Evolutionary conservation across 129 eudicot species (phyloP).

Genomic region (Erigeron canadensis): DNA sequence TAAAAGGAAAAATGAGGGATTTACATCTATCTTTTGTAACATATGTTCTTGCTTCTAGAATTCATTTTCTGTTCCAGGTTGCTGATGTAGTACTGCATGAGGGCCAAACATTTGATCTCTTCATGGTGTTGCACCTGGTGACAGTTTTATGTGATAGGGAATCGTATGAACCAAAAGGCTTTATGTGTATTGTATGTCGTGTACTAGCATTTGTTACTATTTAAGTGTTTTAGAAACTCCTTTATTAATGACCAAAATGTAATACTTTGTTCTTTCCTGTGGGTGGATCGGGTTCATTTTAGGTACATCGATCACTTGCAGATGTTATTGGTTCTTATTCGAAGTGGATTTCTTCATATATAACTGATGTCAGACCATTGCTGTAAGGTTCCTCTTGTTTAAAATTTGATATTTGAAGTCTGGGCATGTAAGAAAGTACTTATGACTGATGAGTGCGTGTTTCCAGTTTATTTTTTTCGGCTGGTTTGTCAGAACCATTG

Average conservation of each 20-base stretch:
- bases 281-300: constrained; percentile 24
- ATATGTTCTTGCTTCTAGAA: background rate
- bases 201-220: constrained; percentile 14
- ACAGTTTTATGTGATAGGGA: constrained; percentile 57
- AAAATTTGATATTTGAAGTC: constrained; percentile 6
- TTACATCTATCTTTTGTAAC: background rate
- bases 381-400: constrained; percentile 56
- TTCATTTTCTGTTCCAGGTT: constrained; percentile 54
- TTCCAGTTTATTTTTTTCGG: constrained; percentile 84
- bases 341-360: constrained; percentile 69
- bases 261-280: constrained; percentile 9
- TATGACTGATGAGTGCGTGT: constrained; percentile 26
- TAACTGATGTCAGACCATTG: constrained; percentile 59
- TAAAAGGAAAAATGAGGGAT: background rate
- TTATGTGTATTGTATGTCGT: constrained; percentile 75
- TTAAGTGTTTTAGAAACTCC: constrained; percentile 15
- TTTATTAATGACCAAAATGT: background rate
- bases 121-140: constrained; percentile 68
- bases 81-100: constrained; percentile 83
- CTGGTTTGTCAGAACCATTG: constrained; percentile 75
- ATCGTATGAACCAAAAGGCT: constrained; percentile 65
- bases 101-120: constrained; percentile 59
- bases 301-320: constrained; percentile 94
- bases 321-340: constrained; percentile 93
- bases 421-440: constrained; percentile 1